Evolutionary conservation across 1,139 yeast genomes (phyloP), one percentile per base, ranked within the genome.

Genomic region (Geotrichum cucujoidarum): DNA sequence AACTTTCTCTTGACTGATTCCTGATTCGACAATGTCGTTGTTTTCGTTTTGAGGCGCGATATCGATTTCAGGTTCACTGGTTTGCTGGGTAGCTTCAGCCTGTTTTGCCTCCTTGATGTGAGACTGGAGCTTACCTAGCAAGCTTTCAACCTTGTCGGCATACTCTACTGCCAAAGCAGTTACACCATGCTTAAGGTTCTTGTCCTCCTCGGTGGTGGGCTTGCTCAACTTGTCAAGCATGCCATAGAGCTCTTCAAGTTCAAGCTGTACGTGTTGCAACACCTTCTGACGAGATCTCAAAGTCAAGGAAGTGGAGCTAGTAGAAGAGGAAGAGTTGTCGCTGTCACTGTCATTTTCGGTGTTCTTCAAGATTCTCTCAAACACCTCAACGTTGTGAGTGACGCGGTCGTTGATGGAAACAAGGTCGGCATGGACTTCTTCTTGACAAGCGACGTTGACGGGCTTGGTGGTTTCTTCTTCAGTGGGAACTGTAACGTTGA

Each of bases 91-190:
- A n/a, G n/a, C n/a, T 11, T 36, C 40, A n/a, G n/a, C 16, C 29
- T 21, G 13, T 30, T 37, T 37, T 13, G 21, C 40, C 21, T 37
- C 40, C 31, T 14, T 18, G 25, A 37, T n/a, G 13, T 37, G 32
- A 2, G 11, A 20, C 17, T 16, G 24, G 13, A 37, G 10, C 32
- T 24, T 5, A 14, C 14, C 32, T n/a, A 37, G 14, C 10, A 37
- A 14, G 4, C 16, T 25, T n/a, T 34, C 45, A 30, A 27, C 33
- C 45, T 43, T 43, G 31, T 47, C 50, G 3, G 45, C 40, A 29
- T 38, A 43, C 16, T 39, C 30, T 2, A 47, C 50, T 1, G 50
- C 50, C 27, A 38, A 24, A n/a, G 41, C 47, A 16, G 43, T 40
- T 5, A 43, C 40, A 4, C 37, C 41, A 18, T 43, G 47, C 47